Conservation (phyloP, 805 yeast species). For the Saccharomyces kudriavzevii region DNA sequence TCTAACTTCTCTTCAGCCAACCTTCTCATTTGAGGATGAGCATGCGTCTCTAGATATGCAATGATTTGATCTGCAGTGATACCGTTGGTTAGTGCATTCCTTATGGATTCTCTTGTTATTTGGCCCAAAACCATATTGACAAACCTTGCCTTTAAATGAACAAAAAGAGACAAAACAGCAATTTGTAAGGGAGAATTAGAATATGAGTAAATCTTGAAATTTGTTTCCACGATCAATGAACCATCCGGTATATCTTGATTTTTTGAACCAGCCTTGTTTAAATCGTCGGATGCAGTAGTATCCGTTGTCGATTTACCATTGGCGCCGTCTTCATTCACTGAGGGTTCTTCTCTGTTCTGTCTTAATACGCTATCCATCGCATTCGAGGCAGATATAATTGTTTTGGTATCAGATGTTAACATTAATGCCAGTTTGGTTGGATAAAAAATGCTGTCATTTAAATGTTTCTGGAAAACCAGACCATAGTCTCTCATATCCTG, state of each 20-base stretch:
- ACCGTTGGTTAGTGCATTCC: slow-evolving; percentile 77
- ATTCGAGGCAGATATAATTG: slow-evolving; percentile 62
- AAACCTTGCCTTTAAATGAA: slow-evolving; percentile 75
- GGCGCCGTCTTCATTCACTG: slow-evolving; percentile 5
- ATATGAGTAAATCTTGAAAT: slow-evolving; percentile 86
- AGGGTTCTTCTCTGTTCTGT: slow-evolving; percentile 15
- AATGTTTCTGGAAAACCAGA: slow-evolving; percentile 61
- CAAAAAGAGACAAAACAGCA: slow-evolving; percentile 83
- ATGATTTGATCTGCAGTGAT: slow-evolving; percentile 93
- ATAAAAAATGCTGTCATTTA: slow-evolving; percentile 58
- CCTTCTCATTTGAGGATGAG: slow-evolving; percentile 84
- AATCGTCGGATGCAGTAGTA: slow-evolving; percentile 20
- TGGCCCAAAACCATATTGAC: slow-evolving; percentile 90
- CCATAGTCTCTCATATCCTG: slow-evolving; percentile 90
- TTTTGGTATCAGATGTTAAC: slow-evolving; percentile 73
- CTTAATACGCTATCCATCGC: slow-evolving; percentile 63
- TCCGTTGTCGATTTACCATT: slow-evolving; percentile 9
- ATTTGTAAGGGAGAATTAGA: slow-evolving; percentile 92
- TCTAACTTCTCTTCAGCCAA: slow-evolving; percentile 61
- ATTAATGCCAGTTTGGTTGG: slow-evolving; percentile 90
- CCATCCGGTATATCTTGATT: slow-evolving; percentile 38
- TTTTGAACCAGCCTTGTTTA: slow-evolving; percentile 21
- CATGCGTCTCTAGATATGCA: slow-evolving; percentile 80
- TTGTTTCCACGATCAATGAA: slow-evolving; percentile 82
- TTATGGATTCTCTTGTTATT: slow-evolving; percentile 82